Base-by-base conservation (phyloP, 306 rosid genomes). In the Cucumis melo region DNA sequence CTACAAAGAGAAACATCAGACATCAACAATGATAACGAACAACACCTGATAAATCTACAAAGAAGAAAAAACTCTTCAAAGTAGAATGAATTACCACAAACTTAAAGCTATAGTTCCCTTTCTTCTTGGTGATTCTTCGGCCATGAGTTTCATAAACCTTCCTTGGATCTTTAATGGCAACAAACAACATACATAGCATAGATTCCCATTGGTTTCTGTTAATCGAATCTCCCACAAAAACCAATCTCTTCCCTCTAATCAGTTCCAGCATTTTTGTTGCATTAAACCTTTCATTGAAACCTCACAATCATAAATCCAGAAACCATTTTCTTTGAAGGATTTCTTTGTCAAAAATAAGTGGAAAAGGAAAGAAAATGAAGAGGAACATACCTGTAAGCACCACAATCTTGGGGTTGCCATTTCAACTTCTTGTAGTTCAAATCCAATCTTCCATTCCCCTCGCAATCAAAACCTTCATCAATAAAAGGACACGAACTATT, bases 191-290 rank as follows among this genome's bases (percentile, higher is more conserved):
- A 80, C 98, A 94, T 57, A 94, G 34, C 91, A 94, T 87, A 68
- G 98, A 91, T 77, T 94, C 98, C 98, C 98, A 94, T 78, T 94
- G 98, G 62, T 94, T 94, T 79, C 97, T 87, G 78, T 91, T 94
- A 64, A 94, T 85, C 13, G 98, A 94, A 86, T 94, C 98, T 12
- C 97, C 98, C 83, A 90, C 97, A 83, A 94, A 94, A 78, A 94
- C 98, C 77, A 94, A 85, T 32, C 97, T 83, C 84, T 94, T 94
- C 76, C 98, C 96, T 87, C 95, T 87, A 5, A 94, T 84, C 80
- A 83, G 27, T 81, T 91, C 93, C 89, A 94, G 87, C 98, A 91
- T 87, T 84, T 81, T 87, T 61, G 98, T 90, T 61, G 95, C 97
- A 85, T 90, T 87, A 83, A 91, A 93, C 88, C 98, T 93, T 12